These are phyloP conservation scores for Fusarium sp. DNA, from an alignment of 2,329 filamentous ascomycete genomes.

Conservation along the genomic window DNA sequence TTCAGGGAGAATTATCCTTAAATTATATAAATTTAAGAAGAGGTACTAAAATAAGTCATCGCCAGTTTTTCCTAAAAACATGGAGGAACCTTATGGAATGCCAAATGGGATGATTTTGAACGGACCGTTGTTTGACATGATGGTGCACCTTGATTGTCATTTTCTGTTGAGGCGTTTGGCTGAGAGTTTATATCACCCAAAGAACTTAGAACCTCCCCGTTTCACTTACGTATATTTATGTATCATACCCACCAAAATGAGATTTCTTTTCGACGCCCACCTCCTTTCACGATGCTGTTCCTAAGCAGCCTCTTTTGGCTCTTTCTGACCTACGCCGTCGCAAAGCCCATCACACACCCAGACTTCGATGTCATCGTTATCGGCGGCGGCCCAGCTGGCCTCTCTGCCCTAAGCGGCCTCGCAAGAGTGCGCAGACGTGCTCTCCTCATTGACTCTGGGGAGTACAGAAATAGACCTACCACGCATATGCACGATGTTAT, in stretches of 20 bases:
- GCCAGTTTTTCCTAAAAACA: too few relatives aligned
- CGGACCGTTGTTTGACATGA: fast-evolving
- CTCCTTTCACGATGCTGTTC: conserved; percentile 26
- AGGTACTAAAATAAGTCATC: background rate
- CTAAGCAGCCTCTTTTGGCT: conserved; percentile 15
- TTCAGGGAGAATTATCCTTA: background rate
- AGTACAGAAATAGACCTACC: conserved; percentile 66
- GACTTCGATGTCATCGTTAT: conserved; percentile 62
- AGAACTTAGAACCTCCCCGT: background rate
- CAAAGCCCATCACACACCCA: too few relatives aligned
- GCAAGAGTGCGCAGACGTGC: conserved; percentile 65
- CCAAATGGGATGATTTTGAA: too few relatives aligned
- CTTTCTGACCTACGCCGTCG: conserved; percentile 12
- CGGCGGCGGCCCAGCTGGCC: conserved; percentile 66
- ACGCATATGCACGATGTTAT: conserved; percentile 70
- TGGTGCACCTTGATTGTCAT: background rate
- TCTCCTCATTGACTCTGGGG: conserved; percentile 65
- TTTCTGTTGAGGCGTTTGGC: background rate
- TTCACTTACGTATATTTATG: fast-evolving
- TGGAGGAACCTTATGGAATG: too few relatives aligned
- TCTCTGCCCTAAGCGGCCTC: conserved; percentile 64
- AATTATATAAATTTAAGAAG: background rate
- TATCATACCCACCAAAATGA: fast-evolving
- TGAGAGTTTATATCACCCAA: background rate
- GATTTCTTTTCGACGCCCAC: too few relatives aligned